Conservation (phyloP, 345 rosid genomes). For the Citrus inodora region DNA sequence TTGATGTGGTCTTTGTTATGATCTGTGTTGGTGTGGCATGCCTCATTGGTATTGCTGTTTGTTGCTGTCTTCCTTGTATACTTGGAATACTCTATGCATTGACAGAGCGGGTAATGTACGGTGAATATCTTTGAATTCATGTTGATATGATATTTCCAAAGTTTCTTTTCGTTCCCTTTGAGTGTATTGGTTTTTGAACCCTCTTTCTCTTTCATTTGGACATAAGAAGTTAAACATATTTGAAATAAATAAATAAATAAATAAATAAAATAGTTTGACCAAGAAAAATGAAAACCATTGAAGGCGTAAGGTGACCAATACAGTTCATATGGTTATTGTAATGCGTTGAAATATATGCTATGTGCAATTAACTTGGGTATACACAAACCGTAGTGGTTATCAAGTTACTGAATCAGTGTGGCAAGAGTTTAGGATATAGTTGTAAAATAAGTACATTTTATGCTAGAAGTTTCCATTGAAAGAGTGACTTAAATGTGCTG, state of each 20-base stretch:
- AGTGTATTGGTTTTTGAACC: background rate
- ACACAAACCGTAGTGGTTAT: background rate
- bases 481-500: background rate
- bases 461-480: background rate
- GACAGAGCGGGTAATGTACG: conserved; percentile 60
- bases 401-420: background rate
- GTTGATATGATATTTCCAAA: background rate
- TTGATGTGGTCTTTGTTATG: conserved; percentile 76
- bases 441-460: background rate
- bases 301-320: background rate
- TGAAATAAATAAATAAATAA: too few species aligned
- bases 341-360: background rate
- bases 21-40: conserved; percentile 71
- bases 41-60: conserved; percentile 80
- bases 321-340: background rate
- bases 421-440: background rate
- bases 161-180: background rate
- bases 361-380: background rate
- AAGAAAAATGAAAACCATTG: background rate
- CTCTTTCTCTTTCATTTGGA: background rate
- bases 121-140: background rate
- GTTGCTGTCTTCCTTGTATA: conserved; percentile 95
- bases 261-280: background rate
- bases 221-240: background rate
- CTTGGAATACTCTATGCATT: conserved; percentile 80